These are phyloP conservation scores for Acmispon strigosus DNA, from an alignment of 306 rosid species.

Conservation along the genomic window DNA sequence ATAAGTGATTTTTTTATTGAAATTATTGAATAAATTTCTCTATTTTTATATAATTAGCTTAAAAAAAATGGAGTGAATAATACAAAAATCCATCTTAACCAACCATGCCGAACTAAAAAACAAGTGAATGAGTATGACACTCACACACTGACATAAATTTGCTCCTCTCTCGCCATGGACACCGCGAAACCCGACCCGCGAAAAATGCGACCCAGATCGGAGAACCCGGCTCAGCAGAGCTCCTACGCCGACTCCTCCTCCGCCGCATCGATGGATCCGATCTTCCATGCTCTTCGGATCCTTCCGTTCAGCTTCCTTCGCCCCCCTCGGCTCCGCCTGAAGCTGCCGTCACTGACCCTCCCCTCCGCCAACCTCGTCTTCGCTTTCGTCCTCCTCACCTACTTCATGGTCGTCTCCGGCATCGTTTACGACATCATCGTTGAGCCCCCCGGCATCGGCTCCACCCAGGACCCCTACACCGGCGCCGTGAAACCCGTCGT, in stretches of 20 bases:
- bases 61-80: not conserved
- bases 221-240: not conserved
- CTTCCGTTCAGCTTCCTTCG: slow-evolving; percentile 69
- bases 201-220: slow-evolving; percentile 33
- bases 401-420: slow-evolving; percentile 97
- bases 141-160: not conserved
- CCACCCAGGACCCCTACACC: slow-evolving; percentile 71
- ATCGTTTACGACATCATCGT: slow-evolving; percentile 90
- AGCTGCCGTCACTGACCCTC: slow-evolving; percentile 29
- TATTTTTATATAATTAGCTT: not conserved
- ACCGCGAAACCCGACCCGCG: slow-evolving; percentile 14
- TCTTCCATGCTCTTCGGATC: slow-evolving; percentile 26
- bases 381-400: slow-evolving; percentile 78
- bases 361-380: slow-evolving; percentile 28
- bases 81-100: not conserved
- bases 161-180: not conserved
- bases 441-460: slow-evolving; percentile 95
- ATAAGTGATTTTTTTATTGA: too few species aligned
- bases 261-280: slow-evolving; percentile 24
- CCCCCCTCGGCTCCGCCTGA: slow-evolving; percentile 29
- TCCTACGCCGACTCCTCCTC: slow-evolving; percentile 12
- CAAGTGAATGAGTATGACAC: not conserved
- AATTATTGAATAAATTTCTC: not conserved
- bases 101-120: not conserved
- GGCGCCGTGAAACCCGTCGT: slow-evolving; percentile 88